These are phyloP conservation scores for Blastobotrys proliferans DNA, from an alignment of 1,139 yeast genomes.

Conservation along the genomic window DNA sequence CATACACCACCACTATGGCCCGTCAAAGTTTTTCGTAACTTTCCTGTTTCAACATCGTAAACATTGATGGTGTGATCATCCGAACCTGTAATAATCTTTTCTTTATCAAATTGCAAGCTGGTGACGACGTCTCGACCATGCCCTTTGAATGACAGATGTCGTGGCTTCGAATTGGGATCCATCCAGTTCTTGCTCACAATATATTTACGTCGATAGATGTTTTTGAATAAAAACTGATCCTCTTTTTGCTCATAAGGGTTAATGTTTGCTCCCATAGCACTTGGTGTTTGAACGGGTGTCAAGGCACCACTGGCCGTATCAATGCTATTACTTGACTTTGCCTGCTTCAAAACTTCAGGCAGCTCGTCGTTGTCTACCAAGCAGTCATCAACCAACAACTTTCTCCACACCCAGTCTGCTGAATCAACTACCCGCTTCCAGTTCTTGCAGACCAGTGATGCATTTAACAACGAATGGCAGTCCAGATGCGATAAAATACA, in stretches of 20 bases:
- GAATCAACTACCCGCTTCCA: conserved; percentile 68
- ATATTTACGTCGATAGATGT: conserved; percentile 61
- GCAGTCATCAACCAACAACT: conserved; percentile 32
- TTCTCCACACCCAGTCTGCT: conserved; percentile 44
- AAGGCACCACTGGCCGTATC: background rate
- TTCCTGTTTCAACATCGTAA: conserved; percentile 74
- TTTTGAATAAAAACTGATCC: conserved; percentile 40
- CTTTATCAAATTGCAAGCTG: conserved; percentile 89
- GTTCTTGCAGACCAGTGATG: conserved; percentile 59
- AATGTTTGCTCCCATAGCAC: conserved; percentile 11
- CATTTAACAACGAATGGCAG: conserved; percentile 55
- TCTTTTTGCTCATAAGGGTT: conserved; percentile 13
- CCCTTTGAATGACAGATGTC: conserved; percentile 64
- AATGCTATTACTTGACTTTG: background rate
- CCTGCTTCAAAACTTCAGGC: background rate
- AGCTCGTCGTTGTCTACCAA: background rate
- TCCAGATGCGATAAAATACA: conserved; percentile 68
- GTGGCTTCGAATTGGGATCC: conserved; percentile 67
- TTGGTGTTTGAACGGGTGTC: conserved; percentile 12
- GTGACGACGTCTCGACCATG: conserved; percentile 85
- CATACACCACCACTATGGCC: conserved; percentile 99
- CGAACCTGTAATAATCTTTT: conserved; percentile 87
- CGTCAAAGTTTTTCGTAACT: conserved; percentile 44
- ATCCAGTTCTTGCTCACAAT: conserved; percentile 78
- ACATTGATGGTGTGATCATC: conserved; percentile 82